Evolutionary conservation across 169 alveolate genomes (phyloP).

Genomic region (Eimeria mitis): DNA sequence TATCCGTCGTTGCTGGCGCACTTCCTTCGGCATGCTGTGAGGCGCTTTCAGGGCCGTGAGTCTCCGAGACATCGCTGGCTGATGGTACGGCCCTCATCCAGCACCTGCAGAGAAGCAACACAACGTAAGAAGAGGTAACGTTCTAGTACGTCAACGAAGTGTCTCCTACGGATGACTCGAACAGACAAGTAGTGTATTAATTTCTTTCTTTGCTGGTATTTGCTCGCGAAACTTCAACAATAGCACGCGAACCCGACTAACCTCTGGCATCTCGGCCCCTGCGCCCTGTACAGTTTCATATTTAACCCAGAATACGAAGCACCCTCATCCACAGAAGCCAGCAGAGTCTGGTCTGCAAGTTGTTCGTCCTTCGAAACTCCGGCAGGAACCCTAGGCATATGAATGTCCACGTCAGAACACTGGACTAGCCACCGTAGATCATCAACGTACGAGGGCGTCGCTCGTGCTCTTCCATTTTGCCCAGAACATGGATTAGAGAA

Average conservation of each 20-base stretch:
- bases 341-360: background rate
- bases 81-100: slow-evolving; percentile 52
- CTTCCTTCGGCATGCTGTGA: background rate
- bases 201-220: background rate
- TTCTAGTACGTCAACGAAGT: background rate
- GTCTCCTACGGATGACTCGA: background rate
- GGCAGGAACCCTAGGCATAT: background rate
- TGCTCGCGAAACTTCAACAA: background rate
- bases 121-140: background rate
- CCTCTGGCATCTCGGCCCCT: slow-evolving; percentile 70
- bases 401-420: slow-evolving; percentile 54
- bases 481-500: background rate
- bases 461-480: background rate
- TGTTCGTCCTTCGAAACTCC: background rate
- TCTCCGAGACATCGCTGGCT: background rate
- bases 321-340: slow-evolving; percentile 6
- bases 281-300: slow-evolving; percentile 48
- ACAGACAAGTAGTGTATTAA: background rate
- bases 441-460: slow-evolving; percentile 46
- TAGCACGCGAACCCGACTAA: background rate
- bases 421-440: slow-evolving; percentile 80
- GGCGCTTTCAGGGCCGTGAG: background rate
- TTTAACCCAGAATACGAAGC: slow-evolving; percentile 32
- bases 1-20: background rate
- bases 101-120: slow-evolving; percentile 30